Percentiles rank a stretch among this genome's conserved stretches.
Conservation (phyloP, 2,329 filamentous ascomycete genomes). For the Fusarium protoensiforme region DNA sequence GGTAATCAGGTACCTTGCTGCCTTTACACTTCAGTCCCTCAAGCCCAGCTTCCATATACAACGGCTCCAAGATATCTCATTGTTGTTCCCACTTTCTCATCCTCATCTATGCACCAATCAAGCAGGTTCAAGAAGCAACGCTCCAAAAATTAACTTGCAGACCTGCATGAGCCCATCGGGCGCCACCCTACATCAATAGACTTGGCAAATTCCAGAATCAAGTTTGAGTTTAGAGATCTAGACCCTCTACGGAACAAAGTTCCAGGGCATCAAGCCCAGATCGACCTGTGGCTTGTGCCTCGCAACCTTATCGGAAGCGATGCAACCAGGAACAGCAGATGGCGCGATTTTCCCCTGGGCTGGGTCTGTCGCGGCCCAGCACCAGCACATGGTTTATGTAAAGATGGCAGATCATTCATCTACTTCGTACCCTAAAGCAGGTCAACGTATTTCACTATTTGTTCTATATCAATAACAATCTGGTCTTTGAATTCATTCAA, state of each 20-base stretch:
- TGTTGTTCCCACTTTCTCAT: not conserved
- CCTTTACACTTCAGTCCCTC: not conserved
- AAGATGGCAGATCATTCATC: not conserved
- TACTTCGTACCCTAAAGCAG: not conserved
- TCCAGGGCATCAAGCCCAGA: slow-evolving; percentile 6
- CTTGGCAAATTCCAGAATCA: slow-evolving; percentile 21
- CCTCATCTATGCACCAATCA: not conserved
- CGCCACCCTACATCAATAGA: not conserved
- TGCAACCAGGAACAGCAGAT: slow-evolving; percentile 15
- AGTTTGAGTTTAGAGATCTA: not conserved
- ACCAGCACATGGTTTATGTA: too few relatives aligned
- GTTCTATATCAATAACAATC: not conserved
- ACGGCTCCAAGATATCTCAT: not conserved
- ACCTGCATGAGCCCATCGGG: not conserved
- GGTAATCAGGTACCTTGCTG: not conserved
- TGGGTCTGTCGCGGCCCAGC: not conserved
- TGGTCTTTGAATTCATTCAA: not conserved
- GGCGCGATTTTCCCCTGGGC: slow-evolving; percentile 1
- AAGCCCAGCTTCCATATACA: not conserved
- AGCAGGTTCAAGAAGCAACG: not conserved
- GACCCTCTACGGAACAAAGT: slow-evolving; percentile 8
- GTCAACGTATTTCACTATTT: not conserved
- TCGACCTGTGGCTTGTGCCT: not conserved
- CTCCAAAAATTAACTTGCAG: not conserved
- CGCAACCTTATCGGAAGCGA: not conserved